Evolutionary conservation across 139 green algal genomes (phyloP), one percentile per base, ranked within the genome.

Genomic region (Prasinococcaceae sp.): DNA sequence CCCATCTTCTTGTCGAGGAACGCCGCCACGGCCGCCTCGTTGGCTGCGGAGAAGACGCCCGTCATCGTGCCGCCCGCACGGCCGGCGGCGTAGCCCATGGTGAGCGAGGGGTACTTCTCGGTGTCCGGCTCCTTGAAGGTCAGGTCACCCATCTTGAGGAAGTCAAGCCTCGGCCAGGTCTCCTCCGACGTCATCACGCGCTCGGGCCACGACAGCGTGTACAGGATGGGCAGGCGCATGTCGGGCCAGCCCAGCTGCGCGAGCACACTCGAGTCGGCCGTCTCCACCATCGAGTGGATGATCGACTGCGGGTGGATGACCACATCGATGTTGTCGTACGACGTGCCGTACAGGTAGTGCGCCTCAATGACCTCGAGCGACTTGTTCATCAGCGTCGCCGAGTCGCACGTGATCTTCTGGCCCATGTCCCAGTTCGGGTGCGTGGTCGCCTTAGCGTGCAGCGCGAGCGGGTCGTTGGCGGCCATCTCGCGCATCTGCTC

Each of bases 221-320:
- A 95, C 50, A 97, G 85, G 63, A 99, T 99, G 40, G 90, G 90
- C 52, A 99, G 78, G 2, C 84, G 74, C 90, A 99, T 99, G 79
- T 95, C 87, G 5, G 90, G 90, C 90, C 90, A 98, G 37, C 90
- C 90, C 26, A 92, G 74, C 75, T 94, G 88, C n/a, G 82, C 90
- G 25, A 98, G 68, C 22, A 98, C 84, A 4, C 76, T 92, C 1
- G 75, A 90, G 72, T 98, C 90, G 22, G 65, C 54, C 0, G 90
- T 97, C 71, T 98, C 90, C 30, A 98, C 77, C 90, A 98, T 97
- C 60, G 84, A 94, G 76, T 98, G 90, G 63, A 98, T 93, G 75
- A 98, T 98, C 60, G 75, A 90, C 80, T 98, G 89, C 6, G 88
- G 89, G 75, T 98, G 90, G 58, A 98, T 92, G n/a, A 97, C 86